phyloP scores from a whole-genome alignment of 2,329 filamentous ascomycete genomes.

The Aspergillus sp. region DNA sequence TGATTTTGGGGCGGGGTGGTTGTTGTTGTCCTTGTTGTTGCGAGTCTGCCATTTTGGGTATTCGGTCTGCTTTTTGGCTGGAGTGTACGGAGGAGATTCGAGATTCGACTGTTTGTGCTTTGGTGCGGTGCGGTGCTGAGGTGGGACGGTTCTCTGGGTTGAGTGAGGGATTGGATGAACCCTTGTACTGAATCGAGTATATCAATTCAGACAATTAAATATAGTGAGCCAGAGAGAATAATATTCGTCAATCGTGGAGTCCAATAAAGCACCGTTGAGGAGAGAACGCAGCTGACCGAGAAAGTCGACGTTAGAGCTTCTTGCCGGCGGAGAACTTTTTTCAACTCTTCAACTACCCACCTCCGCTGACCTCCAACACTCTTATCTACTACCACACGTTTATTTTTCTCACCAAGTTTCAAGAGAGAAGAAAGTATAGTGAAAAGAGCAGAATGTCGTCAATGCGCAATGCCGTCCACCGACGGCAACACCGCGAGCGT shows the following conservation, averaged over 20 bases:
- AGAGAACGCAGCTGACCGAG: not conserved
- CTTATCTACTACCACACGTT: not conserved
- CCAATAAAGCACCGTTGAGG: no score
- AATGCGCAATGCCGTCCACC: conserved; percentile 59
- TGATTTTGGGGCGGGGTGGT: conserved; percentile 10
- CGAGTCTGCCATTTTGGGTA: conserved; percentile 8
- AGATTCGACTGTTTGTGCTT: no score
- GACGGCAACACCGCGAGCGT: conserved; percentile 83
- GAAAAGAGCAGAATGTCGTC: conserved; percentile 44
- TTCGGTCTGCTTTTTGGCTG: not conserved
- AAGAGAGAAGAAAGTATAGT: no score
- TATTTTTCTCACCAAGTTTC: no score
- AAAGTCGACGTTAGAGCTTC: not conserved
- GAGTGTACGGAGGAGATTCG: not conserved
- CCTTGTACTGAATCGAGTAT: no score
- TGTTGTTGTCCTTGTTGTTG: conserved; percentile 17
- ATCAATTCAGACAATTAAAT: no score
- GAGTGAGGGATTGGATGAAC: no score
- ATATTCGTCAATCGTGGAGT: no score
- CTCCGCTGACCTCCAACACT: not conserved
- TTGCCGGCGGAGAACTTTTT: not conserved
- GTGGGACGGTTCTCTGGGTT: no score
- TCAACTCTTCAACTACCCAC: not conserved
- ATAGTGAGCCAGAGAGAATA: no score
- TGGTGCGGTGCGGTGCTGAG: no score